These are phyloP conservation scores for Globisporangium megalacanthum DNA, from an alignment of 352 stramenopile genomes.

Conservation along the genomic window DNA sequence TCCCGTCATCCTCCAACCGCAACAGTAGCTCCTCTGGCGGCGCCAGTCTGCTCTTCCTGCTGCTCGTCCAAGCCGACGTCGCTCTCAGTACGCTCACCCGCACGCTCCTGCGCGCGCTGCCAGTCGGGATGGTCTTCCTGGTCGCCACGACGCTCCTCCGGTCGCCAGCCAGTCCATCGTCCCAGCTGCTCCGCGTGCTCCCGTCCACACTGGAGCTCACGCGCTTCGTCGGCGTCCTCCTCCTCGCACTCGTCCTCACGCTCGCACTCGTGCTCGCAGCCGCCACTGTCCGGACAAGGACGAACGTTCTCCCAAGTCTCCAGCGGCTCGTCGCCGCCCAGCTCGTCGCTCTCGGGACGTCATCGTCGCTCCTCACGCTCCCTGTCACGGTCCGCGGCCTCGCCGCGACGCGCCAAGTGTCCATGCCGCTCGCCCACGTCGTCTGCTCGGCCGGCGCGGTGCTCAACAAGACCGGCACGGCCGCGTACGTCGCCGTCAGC, in stretches of 20 bases:
- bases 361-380: slow-evolving; percentile 44
- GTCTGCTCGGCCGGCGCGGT: slow-evolving; percentile 37
- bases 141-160: slow-evolving; percentile 36
- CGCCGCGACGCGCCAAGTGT: slow-evolving; percentile 42
- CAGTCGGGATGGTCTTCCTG: slow-evolving; percentile 37
- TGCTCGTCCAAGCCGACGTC: slow-evolving; percentile 38
- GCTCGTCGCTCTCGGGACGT: slow-evolving; percentile 41
- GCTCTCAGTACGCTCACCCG: slow-evolving; percentile 33
- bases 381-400: slow-evolving; percentile 48
- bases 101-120: slow-evolving; percentile 31
- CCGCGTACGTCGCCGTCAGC: slow-evolving; percentile 42
- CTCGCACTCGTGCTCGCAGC: slow-evolving; percentile 32
- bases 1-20: slow-evolving; percentile 7
- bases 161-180: slow-evolving; percentile 1
- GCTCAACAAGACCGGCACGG: slow-evolving; percentile 63
- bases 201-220: slow-evolving; percentile 27
- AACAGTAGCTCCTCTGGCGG: slow-evolving; percentile 11
- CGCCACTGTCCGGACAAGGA: slow-evolving; percentile 30
- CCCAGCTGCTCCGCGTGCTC: background rate
- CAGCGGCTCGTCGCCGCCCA: slow-evolving; percentile 40
- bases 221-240: slow-evolving; percentile 32
- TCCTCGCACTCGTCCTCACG: slow-evolving; percentile 39
- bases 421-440: slow-evolving; percentile 49
- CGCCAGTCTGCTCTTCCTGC: slow-evolving; percentile 38
- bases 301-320: slow-evolving; percentile 43